Base-by-base conservation (phyloP, 768 basidiomycete genomes). In the Lentinula lateritia region DNA sequence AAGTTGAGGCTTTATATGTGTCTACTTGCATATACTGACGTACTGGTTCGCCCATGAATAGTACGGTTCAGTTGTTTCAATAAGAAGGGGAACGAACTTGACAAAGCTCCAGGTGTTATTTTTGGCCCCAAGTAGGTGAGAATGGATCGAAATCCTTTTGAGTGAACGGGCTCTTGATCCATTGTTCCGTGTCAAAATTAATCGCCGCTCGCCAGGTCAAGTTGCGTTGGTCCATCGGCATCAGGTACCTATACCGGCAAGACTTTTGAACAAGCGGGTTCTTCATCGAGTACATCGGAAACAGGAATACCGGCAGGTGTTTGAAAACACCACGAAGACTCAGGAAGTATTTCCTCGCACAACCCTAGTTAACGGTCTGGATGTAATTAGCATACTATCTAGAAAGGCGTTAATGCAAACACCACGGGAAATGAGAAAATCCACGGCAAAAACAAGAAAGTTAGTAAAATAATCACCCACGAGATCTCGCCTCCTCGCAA, bases 401-500 rank as follows among this genome's bases (percentile, higher is more conserved):
- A 39, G 38, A 39, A 39, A 39, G 5, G 7, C 9, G 38, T 5
- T 13, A 5, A 9, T 39, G 46, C 12, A 9, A 23, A 48, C 23
- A 48, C 18, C 18, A 48, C 46, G 46, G 46, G 46, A 48, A 48
- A 20, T 3, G n/a, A 48, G 23, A 48, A 7, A 48, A 48, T 48
- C 20, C 46, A 48, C 46, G 46, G 43, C 43, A 8, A 45, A 45
- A 45, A 20, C n/a, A 16, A 16, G 43, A 41, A 41, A 3, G 1
- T 10, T 16, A 45, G 43, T 18, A 8, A 48, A 23, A 46, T n/a
- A 23, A 12, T 16, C 56, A 32, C 42, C 41, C 41, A 39, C 54
- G 41, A 38, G 41, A 45, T 62, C 20, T 36, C 36, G 23, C 46
- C 20, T 56, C 46, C 76, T 67, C 81, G 65, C 78, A 80, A 16